Conservation (phyloP, 2,329 filamentous ascomycete genomes). For the Grosmannia clavigera region DNA sequence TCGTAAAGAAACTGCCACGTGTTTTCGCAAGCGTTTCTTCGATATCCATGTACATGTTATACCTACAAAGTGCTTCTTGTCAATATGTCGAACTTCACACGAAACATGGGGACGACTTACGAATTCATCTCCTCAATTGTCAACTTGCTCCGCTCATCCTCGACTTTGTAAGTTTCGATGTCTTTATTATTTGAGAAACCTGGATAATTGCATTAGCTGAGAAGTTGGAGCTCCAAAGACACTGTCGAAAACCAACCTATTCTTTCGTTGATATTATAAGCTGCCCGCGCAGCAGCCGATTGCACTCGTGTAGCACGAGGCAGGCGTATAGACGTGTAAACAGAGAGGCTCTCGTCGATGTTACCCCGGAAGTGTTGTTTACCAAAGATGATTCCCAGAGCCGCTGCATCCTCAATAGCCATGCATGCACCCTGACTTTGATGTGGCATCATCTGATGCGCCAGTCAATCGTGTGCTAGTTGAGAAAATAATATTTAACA, state of each 20-base stretch:
- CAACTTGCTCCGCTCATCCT: conserved; percentile 46
- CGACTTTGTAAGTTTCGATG: conserved; percentile 45
- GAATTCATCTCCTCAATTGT: conserved; percentile 60
- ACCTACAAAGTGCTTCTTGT: conserved; percentile 22
- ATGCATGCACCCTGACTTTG: conserved; percentile 58
- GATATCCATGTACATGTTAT: conserved; percentile 46
- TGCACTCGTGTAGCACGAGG: conserved; percentile 45
- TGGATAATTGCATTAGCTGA: conserved; percentile 9
- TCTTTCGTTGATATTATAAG: conserved; percentile 49
- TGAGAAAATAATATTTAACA: conserved; percentile 36
- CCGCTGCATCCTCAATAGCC: conserved; percentile 55
- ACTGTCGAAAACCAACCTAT: conserved; percentile 30
- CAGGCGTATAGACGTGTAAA: conserved; percentile 40
- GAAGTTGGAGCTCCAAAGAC: background rate
- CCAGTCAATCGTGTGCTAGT: background rate
- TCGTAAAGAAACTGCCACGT: conserved; percentile 21
- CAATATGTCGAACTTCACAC: background rate
- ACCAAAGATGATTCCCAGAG: conserved; percentile 49
- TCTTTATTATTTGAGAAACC: conserved; percentile 51
- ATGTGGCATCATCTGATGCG: conserved; percentile 22
- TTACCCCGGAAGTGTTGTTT: conserved; percentile 32
- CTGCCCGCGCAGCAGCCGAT: conserved; percentile 42
- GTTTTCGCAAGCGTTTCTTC: conserved; percentile 31
- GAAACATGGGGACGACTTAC: conserved; percentile 23
- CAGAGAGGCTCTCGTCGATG: conserved; percentile 30